Base-by-base conservation (phyloP, 805 yeast genomes). In the Nakazawaea pomicola region DNA sequence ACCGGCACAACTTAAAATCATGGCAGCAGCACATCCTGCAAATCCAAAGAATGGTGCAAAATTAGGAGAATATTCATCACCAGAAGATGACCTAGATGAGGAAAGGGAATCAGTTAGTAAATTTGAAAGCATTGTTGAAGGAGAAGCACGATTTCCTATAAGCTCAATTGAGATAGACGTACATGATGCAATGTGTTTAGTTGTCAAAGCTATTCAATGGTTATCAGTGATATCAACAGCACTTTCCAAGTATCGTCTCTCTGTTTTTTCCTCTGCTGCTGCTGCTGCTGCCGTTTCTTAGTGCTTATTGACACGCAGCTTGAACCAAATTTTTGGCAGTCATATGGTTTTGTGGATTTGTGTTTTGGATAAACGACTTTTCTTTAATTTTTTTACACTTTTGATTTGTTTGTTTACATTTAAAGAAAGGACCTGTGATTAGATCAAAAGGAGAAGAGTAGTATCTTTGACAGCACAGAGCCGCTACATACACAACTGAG, bases 21-120 rank as follows among this genome's bases (percentile, higher is more conserved):
- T 86, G 38, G 96, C 95, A 35, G 88, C 82, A 6, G 93, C 88
- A 66, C 98, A 90, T 35, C 97, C 99, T 29, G 97, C 96, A 64
- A 91, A 89, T 31, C 99, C 99, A 59, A 93, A 80, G 62, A 93
- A 93, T 46, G 99, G 98, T 12, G 99, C 97, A 64, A 84, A 93
- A 23, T 80, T 80, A 36, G 99, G 98, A 25, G 89, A 74, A 57
- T 77, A 83, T 60, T 83, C 91, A 53, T 70, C 74, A 48, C 64
- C 67, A 36, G 43, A 45, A 10, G 46, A 19, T 9, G 40, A 41
- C 36, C 41, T 35, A n/a, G 10, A 20, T 25, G 18, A 16, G 12
- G 4, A 5, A 25, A 28, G 3, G 28, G 6, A 24, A 5, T 24
- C 7, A 23, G 25, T 23, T 23, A 23, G 25, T 23, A 23, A 23